Conservation (phyloP, 1,284 basidiomycete genomes). For the Cutaneotrichosporon dermatis region DNA sequence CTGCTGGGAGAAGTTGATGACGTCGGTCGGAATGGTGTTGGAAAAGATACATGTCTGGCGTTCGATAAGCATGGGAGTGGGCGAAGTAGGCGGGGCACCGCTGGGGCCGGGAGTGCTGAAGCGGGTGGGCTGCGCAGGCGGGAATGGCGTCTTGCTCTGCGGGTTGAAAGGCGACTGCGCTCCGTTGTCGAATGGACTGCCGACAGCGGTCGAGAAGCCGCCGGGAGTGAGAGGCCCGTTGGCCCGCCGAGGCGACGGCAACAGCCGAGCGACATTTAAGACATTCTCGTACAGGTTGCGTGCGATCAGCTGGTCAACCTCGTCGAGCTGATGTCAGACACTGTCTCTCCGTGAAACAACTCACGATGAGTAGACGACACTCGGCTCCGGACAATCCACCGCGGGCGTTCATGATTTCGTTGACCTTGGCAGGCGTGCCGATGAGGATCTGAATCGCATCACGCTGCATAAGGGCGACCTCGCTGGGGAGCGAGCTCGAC, state of each 20-base stretch:
- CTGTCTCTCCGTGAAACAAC: slow-evolving; percentile 9
- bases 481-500: slow-evolving; percentile 63
- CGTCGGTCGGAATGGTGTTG: slow-evolving; percentile 55
- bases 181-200: slow-evolving; percentile 46
- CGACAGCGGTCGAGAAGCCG: slow-evolving; percentile 42
- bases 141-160: slow-evolving; percentile 49
- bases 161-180: slow-evolving; percentile 55
- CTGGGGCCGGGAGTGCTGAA: slow-evolving; percentile 25
- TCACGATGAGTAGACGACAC: slow-evolving; percentile 75
- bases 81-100: slow-evolving; percentile 10
- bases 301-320: slow-evolving; percentile 93
- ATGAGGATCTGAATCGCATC: slow-evolving; percentile 91
- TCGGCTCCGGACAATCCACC: slow-evolving; percentile 64
- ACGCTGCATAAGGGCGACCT: slow-evolving; percentile 77
- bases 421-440: slow-evolving; percentile 92
- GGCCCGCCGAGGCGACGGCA: slow-evolving; percentile 72
- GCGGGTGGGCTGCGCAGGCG: slow-evolving; percentile 50
- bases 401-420: slow-evolving; percentile 81
- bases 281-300: slow-evolving; percentile 94
- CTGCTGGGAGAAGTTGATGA: slow-evolving; percentile 53
- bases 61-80: slow-evolving; percentile 52
- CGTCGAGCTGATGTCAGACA: slow-evolving; percentile 62
- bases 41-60: slow-evolving; percentile 93
- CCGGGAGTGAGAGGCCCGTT: slow-evolving; percentile 30
- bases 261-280: slow-evolving; percentile 79